Base-by-base conservation (phyloP, 495 filamentous ascomycete species). In the Umbilicaria muhlenbergii region DNA sequence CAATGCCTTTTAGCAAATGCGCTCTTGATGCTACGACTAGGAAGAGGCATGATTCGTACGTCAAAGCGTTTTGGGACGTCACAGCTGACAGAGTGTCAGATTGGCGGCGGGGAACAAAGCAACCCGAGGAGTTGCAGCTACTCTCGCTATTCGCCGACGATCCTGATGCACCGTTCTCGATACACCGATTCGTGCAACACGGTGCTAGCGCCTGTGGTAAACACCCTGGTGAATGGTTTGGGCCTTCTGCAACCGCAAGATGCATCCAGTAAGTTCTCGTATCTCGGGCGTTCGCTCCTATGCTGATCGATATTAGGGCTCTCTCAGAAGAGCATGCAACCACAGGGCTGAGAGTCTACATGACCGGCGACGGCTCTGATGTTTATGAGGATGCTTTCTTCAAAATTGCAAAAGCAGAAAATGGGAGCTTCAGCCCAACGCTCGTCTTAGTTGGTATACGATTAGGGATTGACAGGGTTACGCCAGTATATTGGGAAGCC, bases 201-300 rank as follows among this genome's bases (percentile, higher is more conserved):
- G 92, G 92, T 3, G 86, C 89, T 14, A 67, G 73, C 31, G 82
- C 81, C 11, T 98, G 91, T 56, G 87, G 86, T 6, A 96, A 94
- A 57, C 81, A 88, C 58, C 89, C 92, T 0, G 92, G 92, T 18
- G 84, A 95, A 61, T 99, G 92, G 92, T 99, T 99, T 68, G 92
- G 92, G 10, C 92, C 92, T n/a, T 94, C 86, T 13, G 91, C 92
- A 5, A 92, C 92, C 2, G 86, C 92, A n/a, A 75, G 78, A 45
- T 95, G 92, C 59, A 94, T 99, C 42, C 79, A 92, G 87, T 94
- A 62, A 54, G 85, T 67, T 21, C 11, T 7, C n/a, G 11, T 15
- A 32, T 18, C 13, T 21, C 21, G 5, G 11, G 15, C 7, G 32
- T 11, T 11, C 14, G n/a, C 6, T 24, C 16, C 11, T 16, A n/a